phyloP scores from a whole-genome alignment of 495 filamentous ascomycete genomes.

The Penicillium ochrochloron region DNA sequence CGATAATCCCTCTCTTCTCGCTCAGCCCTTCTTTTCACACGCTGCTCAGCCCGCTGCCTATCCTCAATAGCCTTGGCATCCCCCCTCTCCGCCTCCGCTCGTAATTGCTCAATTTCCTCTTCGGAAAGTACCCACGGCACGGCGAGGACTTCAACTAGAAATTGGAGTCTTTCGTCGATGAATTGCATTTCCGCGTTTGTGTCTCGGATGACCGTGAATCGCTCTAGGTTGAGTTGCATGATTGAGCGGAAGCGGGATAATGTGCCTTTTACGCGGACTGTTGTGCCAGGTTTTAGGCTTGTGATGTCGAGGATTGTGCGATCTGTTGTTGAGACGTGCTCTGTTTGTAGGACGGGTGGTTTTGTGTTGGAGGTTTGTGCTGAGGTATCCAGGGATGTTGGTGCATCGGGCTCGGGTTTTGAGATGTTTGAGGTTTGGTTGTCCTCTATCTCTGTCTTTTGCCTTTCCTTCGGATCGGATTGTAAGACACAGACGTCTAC shows the following conservation, averaged over 20 bases:
- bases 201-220: conserved; percentile 58
- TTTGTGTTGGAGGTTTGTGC: not conserved
- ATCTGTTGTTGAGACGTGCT: conserved; percentile 37
- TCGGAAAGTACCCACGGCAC: conserved; percentile 68
- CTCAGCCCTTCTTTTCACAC: conserved; percentile 39
- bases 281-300: conserved; percentile 63
- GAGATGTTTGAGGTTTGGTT: not conserved
- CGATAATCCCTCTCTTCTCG: conserved; percentile 42
- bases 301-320: conserved; percentile 44
- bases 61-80: conserved; percentile 45
- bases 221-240: conserved; percentile 72
- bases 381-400: not conserved
- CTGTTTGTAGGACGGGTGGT: not conserved
- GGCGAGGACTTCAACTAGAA: conserved; percentile 65
- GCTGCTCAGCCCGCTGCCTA: conserved; percentile 44
- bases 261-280: conserved; percentile 79
- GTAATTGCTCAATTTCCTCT: conserved; percentile 58
- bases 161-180: conserved; percentile 69
- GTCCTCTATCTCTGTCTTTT: conserved; percentile 11
- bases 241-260: conserved; percentile 63
- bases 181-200: conserved; percentile 79
- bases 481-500: conserved; percentile 61
- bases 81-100: conserved; percentile 52
- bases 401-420: not conserved
- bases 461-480: conserved; percentile 11